These are phyloP conservation scores for Noccaea caerulescens DNA, from an alignment of 345 rosid species.

Conservation along the genomic window DNA sequence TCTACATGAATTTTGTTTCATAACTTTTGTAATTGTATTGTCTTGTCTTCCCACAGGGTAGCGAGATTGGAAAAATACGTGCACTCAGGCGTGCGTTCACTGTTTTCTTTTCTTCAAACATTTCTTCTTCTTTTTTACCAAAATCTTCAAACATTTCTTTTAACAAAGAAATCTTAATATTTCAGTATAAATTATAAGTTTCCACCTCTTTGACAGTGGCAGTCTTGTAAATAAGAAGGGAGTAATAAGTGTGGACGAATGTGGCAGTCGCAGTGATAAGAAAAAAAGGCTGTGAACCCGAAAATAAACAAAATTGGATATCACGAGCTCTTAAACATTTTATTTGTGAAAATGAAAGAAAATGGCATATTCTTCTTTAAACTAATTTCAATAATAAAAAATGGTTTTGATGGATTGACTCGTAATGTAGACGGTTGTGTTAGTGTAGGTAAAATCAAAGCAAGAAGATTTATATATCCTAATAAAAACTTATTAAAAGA, in stretches of 20 bases:
- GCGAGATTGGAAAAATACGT: conserved; percentile 1
- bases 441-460: too few species aligned
- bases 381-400: not conserved
- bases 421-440: not conserved
- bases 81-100: conserved; percentile 25
- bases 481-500: too few species aligned
- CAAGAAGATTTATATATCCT: too few species aligned
- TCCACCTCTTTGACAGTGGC: conserved; percentile 3
- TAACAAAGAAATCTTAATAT: too few species aligned
- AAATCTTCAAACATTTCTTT: not conserved
- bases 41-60: conserved; percentile 24
- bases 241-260: conserved; percentile 20
- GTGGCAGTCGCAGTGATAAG: conserved; percentile 19
- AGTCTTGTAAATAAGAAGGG: conserved; percentile 13
- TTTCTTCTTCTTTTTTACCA: not conserved
- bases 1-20: too few species aligned
- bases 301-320: conserved; percentile 29
- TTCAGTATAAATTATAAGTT: not conserved
- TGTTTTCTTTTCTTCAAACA: conserved; percentile 2
- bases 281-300: conserved; percentile 15
- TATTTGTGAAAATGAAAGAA: conserved; percentile 9
- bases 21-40: not conserved
- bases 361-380: not conserved
- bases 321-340: conserved; percentile 28
- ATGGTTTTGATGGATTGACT: not conserved